phyloP scores from a whole-genome alignment of 1,284 basidiomycete genomes.

The Erythrobasidium hasegawianum region DNA sequence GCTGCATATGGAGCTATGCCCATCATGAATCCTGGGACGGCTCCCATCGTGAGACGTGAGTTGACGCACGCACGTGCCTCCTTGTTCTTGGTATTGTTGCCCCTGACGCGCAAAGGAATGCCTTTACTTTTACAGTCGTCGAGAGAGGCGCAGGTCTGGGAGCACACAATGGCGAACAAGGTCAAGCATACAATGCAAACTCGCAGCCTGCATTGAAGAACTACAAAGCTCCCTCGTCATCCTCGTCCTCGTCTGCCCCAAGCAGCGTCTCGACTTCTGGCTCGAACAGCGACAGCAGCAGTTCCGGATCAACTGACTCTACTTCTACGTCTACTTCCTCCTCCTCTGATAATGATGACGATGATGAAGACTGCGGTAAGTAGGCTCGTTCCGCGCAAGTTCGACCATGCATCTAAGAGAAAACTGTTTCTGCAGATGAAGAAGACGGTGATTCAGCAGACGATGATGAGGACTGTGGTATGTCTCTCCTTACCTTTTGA shows the following conservation, averaged over 20 bases:
- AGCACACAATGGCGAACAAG: slow-evolving; percentile 29
- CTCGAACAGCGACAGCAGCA: not conserved
- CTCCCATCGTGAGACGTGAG: slow-evolving; percentile 30
- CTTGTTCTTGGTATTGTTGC: not conserved
- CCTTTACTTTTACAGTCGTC: not conserved
- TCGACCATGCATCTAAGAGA: too few relatives aligned
- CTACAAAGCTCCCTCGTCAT: slow-evolving; percentile 2
- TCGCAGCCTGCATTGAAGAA: not conserved
- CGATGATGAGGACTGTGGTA: slow-evolving; percentile 3
- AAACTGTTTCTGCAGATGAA: too few relatives aligned
- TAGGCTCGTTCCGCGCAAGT: too few relatives aligned
- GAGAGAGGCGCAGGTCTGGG: not conserved
- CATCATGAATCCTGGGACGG: slow-evolving; percentile 30
- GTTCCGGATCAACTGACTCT: not conserved
- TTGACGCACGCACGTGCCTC: not conserved
- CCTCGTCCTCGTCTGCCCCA: not conserved
- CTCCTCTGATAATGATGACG: slow-evolving; percentile 6
- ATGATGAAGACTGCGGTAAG: slow-evolving; percentile 26
- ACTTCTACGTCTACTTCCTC: not conserved
- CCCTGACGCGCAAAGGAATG: not conserved
- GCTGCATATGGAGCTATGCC: slow-evolving; percentile 22
- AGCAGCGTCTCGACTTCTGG: not conserved
- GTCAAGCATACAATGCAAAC: slow-evolving; percentile 11
- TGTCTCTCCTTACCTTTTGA: not conserved
- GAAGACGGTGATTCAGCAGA: too few relatives aligned